Evolutionary conservation across 164 flowering plant species (phyloP).

Genomic region (Berberis thunbergii): DNA sequence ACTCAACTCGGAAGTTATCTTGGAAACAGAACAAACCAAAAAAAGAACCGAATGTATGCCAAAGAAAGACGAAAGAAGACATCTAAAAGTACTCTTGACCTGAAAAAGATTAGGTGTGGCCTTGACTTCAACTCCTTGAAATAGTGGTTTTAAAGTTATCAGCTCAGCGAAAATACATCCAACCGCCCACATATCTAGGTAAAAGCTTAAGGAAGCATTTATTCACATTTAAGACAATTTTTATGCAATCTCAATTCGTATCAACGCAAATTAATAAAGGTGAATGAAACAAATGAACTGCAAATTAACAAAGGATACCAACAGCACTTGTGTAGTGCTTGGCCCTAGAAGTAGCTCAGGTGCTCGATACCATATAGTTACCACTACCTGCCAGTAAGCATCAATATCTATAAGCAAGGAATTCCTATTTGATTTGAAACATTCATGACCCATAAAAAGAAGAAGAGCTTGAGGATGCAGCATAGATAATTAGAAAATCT

Average conservation of each 20-base stretch:
- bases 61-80: not conserved
- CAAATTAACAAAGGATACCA: slow-evolving; percentile 43
- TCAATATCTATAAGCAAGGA: not conserved
- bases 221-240: not conserved
- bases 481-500: too few species aligned
- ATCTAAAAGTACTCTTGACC: slow-evolving; percentile 25
- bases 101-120: slow-evolving; percentile 87
- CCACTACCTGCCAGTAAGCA: slow-evolving; percentile 65
- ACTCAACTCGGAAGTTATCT: too few species aligned
- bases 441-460: not conserved
- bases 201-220: slow-evolving; percentile 9
- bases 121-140: slow-evolving; percentile 98
- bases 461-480: not conserved
- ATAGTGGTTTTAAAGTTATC: slow-evolving; percentile 87
- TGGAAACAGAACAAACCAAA: not conserved
- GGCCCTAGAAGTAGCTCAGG: slow-evolving; percentile 95
- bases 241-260: not conserved
- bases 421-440: too few species aligned
- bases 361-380: slow-evolving; percentile 99
- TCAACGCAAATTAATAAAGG: not conserved
- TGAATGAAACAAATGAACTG: not conserved
- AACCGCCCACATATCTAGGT: slow-evolving; percentile 97
- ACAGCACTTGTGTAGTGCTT: slow-evolving; percentile 99
- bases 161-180: slow-evolving; percentile 99
- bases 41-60: not conserved